Percentiles rank a stretch among this genome's conserved stretches.
phyloP scores from a whole-genome alignment of 805 yeast genomes.

The Ogataea ganodermae region DNA sequence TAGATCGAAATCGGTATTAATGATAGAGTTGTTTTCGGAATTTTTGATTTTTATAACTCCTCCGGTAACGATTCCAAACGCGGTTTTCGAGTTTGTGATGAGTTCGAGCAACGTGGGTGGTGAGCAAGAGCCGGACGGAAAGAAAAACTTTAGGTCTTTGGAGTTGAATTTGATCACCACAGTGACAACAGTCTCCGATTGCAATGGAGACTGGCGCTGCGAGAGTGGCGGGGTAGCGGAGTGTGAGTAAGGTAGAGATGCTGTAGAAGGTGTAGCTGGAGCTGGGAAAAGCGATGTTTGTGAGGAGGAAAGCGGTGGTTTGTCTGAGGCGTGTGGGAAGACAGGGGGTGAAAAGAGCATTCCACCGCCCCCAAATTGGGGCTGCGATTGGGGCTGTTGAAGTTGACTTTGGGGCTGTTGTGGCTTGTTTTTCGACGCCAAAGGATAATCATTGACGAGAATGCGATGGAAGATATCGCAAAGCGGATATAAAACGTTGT shows the following conservation, averaged over 20 bases:
- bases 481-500: constrained; percentile 60
- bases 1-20: constrained; percentile 49
- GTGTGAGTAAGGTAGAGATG: constrained; percentile 6
- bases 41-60: constrained; percentile 40
- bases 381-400: constrained; percentile 10
- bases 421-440: constrained; percentile 42
- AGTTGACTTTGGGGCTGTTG: background rate
- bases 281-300: constrained; percentile 8
- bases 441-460: constrained; percentile 64
- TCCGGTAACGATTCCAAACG: constrained; percentile 58
- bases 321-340: background rate
- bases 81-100: constrained; percentile 72
- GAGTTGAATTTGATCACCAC: constrained; percentile 54
- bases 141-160: constrained; percentile 63
- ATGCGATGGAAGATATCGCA: constrained; percentile 68
- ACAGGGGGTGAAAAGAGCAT: constrained; percentile 7
- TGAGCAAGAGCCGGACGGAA: constrained; percentile 62
- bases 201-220: constrained; percentile 13
- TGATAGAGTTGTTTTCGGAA: constrained; percentile 30
- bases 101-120: constrained; percentile 81
- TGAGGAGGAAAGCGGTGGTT: constrained; percentile 17
- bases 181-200: constrained; percentile 31
- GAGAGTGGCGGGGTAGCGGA: constrained; percentile 12
- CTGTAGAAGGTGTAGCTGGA: constrained; percentile 5
- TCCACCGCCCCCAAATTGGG: constrained; percentile 20